Evolutionary conservation across 139 green algal species (phyloP).

Genomic region (Desmodesmus armatus): DNA sequence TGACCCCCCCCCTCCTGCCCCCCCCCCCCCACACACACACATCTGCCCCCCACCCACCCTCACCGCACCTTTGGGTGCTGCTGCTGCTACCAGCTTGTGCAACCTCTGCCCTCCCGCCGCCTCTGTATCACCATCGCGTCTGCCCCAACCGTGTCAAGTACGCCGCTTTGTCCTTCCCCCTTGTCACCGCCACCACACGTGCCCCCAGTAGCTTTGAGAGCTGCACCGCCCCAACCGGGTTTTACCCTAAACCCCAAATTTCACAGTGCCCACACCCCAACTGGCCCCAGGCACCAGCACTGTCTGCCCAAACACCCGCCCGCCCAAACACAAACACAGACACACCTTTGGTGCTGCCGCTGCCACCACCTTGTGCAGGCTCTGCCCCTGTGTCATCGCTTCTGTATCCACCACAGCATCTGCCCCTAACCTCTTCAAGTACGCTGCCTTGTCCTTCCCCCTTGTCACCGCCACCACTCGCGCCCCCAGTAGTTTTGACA

Average conservation of each 20-base stretch:
- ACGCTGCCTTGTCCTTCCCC: slow-evolving; percentile 57
- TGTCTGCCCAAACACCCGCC: no score
- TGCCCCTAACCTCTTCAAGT: slow-evolving; percentile 45
- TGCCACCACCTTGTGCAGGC: slow-evolving; percentile 52
- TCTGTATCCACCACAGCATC: slow-evolving; percentile 54
- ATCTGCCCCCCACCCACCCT: no score
- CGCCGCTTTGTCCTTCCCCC: slow-evolving; percentile 54
- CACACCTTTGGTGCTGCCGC: slow-evolving; percentile 52
- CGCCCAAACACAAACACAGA: not conserved
- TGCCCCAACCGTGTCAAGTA: slow-evolving; percentile 49
- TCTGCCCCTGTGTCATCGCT: slow-evolving; percentile 10
- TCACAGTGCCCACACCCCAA: no score
- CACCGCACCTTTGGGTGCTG: slow-evolving; percentile 54
- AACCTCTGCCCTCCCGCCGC: slow-evolving; percentile 18
- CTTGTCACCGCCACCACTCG: slow-evolving; percentile 76
- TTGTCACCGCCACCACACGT: slow-evolving; percentile 75
- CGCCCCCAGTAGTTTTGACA: slow-evolving; percentile 68
- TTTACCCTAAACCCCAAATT: no score
- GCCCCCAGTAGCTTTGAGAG: slow-evolving; percentile 70
- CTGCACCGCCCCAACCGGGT: slow-evolving; percentile 83
- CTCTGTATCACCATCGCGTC: slow-evolving; percentile 54
- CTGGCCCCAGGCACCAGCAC: no score
- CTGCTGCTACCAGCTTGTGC: slow-evolving; percentile 49
- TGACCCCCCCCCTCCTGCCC: no score
- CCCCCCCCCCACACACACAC: not conserved